phyloP scores from a whole-genome alignment of 148 eudicot genomes.

The Polygonum maritimum region DNA sequence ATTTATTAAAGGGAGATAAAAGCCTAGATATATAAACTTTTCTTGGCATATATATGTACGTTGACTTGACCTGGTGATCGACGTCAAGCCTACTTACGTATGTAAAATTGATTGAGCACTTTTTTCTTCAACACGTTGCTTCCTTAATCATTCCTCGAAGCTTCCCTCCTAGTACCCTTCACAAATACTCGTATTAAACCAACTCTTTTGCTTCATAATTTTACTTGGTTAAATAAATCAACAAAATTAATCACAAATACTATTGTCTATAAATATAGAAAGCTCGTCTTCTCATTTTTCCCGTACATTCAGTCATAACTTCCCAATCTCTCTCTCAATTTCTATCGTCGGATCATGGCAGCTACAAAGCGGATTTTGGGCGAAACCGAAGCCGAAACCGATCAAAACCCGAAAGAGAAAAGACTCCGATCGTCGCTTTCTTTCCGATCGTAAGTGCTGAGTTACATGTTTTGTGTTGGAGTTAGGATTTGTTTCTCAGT shows the following conservation, averaged over 20 bases:
- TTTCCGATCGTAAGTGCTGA: background rate
- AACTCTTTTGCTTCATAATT: background rate
- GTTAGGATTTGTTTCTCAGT: background rate
- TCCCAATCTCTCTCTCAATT: background rate
- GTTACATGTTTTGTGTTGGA: background rate
- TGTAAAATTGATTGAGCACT: background rate
- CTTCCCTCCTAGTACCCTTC: background rate
- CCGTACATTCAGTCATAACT: background rate
- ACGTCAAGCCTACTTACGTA: slow-evolving; percentile 1
- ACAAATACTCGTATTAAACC: background rate
- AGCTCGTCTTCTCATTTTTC: background rate
- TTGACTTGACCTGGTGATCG: slow-evolving; percentile 9
- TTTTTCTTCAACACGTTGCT: background rate
- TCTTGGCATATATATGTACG: background rate
- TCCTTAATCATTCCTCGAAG: slow-evolving; percentile 8
- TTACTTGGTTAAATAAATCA: background rate
- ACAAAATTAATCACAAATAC: background rate
- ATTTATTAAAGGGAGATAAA: no score
- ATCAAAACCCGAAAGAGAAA: background rate
- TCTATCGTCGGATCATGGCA: background rate
- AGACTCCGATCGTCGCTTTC: background rate
- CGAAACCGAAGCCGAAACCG: background rate
- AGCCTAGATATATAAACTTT: no score
- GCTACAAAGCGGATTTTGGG: background rate
- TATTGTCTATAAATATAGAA: background rate